A percentile compares a stretch with the other conserved stretches of the same genome.
Evolutionary conservation across 805 yeast genomes (phyloP).

Genomic region (Kluyveromyces lactis): DNA sequence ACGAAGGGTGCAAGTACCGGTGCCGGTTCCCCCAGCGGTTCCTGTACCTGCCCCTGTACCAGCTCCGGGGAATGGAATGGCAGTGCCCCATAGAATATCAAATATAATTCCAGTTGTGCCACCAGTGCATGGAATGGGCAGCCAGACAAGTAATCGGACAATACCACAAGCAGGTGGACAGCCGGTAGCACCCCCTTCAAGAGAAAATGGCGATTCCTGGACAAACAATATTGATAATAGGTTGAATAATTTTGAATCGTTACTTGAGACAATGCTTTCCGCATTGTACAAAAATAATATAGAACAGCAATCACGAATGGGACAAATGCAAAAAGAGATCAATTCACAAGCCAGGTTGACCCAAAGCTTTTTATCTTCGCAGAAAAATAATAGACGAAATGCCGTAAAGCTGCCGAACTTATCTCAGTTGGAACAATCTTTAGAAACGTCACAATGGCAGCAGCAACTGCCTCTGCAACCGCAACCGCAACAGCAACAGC

Average conservation of each 20-base stretch:
- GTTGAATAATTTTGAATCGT: slow-evolving; percentile 32
- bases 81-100: not conserved
- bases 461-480: slow-evolving; percentile 6
- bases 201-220: slow-evolving; percentile 19
- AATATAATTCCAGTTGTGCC: too few relatives aligned
- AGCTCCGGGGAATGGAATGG: not conserved
- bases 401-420: slow-evolving; percentile 1
- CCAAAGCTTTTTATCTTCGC: not conserved
- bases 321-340: slow-evolving; percentile 7
- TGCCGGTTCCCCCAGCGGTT: not conserved
- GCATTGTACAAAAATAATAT: slow-evolving; percentile 25
- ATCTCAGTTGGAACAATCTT: not conserved
- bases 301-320: slow-evolving; percentile 15
- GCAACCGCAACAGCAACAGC: not conserved
- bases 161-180: too few relatives aligned
- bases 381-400: not conserved
- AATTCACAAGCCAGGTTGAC: slow-evolving; percentile 8
- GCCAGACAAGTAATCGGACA: too few relatives aligned
- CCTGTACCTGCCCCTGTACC: not conserved
- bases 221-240: slow-evolving; percentile 32
- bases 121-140: too few relatives aligned
- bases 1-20: not conserved
- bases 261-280: slow-evolving; percentile 31
- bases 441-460: not conserved
- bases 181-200: too few relatives aligned